Conservation (phyloP, 2,329 filamentous ascomycete genomes). For the Cercospora sp. region DNA sequence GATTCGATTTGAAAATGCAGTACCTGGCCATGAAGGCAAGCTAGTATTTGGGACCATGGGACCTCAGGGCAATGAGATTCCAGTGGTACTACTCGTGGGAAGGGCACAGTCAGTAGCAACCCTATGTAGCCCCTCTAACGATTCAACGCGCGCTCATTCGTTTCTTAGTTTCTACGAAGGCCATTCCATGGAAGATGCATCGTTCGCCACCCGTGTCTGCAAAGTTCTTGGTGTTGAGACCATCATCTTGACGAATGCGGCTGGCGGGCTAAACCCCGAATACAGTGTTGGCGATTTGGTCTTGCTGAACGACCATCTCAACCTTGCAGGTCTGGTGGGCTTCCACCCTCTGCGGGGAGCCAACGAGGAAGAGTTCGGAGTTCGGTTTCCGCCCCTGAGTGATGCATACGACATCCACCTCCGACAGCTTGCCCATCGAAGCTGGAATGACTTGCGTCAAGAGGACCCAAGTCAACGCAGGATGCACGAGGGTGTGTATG, state of each 20-base stretch:
- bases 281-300: slow-evolving; percentile 67
- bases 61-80: slow-evolving; percentile 46
- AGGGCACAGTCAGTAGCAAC: slow-evolving; percentile 59
- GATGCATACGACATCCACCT: slow-evolving; percentile 67
- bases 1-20: slow-evolving; percentile 31
- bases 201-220: slow-evolving; percentile 66
- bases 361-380: slow-evolving; percentile 63
- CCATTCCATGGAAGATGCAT: slow-evolving; percentile 62
- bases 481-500: slow-evolving; percentile 66
- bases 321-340: slow-evolving; percentile 62
- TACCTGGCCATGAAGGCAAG: slow-evolving; percentile 64
- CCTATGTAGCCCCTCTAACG: slow-evolving; percentile 22
- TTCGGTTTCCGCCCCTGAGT: slow-evolving; percentile 63
- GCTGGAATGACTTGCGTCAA: slow-evolving; percentile 55
- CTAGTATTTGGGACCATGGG: slow-evolving; percentile 64
- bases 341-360: slow-evolving; percentile 63
- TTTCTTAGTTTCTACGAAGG: slow-evolving; percentile 65
- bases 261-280: slow-evolving; percentile 64
- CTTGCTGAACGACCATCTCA: slow-evolving; percentile 66
- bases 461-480: slow-evolving; percentile 49
- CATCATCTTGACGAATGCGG: slow-evolving; percentile 67
- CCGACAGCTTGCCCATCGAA: slow-evolving; percentile 57
- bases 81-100: slow-evolving; percentile 64
- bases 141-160: slow-evolving; percentile 19
- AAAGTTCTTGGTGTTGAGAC: slow-evolving; percentile 62